phyloP scores from a whole-genome alignment of 306 rosid genomes.

The Cucurbita moschata region DNA sequence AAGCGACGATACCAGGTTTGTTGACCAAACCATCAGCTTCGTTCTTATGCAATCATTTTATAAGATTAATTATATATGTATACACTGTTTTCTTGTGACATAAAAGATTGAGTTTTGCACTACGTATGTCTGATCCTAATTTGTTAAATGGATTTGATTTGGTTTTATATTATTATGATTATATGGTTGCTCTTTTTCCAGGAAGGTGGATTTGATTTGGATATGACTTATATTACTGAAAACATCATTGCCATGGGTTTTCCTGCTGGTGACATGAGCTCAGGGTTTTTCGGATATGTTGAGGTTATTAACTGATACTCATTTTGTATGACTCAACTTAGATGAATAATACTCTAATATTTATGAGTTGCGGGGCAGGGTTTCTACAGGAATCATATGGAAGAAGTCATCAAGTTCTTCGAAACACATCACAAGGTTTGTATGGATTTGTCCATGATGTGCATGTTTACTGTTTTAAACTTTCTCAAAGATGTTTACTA shows the following conservation, averaged over 20 bases:
- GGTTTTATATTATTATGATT: constrained; percentile 3
- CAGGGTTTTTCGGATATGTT: constrained; percentile 95
- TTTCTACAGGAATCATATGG: constrained; percentile 93
- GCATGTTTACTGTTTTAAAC: not conserved
- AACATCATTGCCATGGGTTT: constrained; percentile 98
- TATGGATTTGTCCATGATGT: not conserved
- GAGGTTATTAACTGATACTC: constrained; percentile 45
- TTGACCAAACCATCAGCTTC: constrained; percentile 7
- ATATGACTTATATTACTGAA: constrained; percentile 96
- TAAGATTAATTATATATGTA: not conserved
- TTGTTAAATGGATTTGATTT: not conserved
- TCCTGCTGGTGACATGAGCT: constrained; percentile 99
- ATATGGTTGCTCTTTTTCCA: constrained; percentile 14
- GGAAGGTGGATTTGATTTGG: constrained; percentile 98
- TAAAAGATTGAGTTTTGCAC: not conserved
- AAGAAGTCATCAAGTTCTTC: constrained; percentile 93
- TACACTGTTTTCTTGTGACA: not conserved
- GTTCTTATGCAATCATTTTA: not conserved
- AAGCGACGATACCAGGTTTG: constrained; percentile 94
- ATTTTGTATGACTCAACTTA: constrained; percentile 7
- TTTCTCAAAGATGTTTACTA: not conserved
- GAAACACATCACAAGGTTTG: constrained; percentile 92
- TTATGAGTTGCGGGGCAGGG: constrained; percentile 47
- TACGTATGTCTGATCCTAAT: not conserved
- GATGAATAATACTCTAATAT: constrained; percentile 5